Evolutionary conservation across 495 filamentous ascomycete genomes (phyloP).

Genomic region (Lasiosphaeria miniovina): DNA sequence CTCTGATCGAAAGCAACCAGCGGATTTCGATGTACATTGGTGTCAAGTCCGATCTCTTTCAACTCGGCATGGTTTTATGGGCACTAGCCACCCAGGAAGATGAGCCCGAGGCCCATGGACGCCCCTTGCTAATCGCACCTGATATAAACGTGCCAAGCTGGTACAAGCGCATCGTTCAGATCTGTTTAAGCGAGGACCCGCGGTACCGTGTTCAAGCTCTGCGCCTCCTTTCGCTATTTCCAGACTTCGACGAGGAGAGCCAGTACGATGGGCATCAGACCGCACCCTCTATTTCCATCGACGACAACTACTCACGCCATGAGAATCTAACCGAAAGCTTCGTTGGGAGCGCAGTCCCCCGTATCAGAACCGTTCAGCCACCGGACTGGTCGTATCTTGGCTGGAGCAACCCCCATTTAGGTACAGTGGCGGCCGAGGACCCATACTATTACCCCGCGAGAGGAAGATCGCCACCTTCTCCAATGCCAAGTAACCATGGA

Average conservation of each 20-base stretch:
- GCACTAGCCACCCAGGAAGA: conserved; percentile 82
- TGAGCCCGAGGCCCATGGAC: conserved; percentile 76
- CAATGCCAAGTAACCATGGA: conserved; percentile 38
- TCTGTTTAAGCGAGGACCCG: conserved; percentile 44
- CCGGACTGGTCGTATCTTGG: conserved; percentile 32
- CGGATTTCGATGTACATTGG: conserved; percentile 97
- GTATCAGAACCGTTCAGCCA: conserved; percentile 31
- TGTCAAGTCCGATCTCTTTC: conserved; percentile 93
- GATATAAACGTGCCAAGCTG: conserved; percentile 42
- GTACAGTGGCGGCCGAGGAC: conserved; percentile 26
- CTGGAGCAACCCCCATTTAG: conserved; percentile 13
- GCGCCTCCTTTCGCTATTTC: conserved; percentile 41
- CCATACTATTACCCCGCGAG: conserved; percentile 38
- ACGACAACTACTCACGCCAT: conserved; percentile 30
- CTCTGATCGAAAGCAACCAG: conserved; percentile 86
- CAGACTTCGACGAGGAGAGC: conserved; percentile 28
- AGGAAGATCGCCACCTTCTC: conserved; percentile 47
- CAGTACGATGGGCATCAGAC: conserved; percentile 19
- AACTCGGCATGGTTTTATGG: conserved; percentile 97
- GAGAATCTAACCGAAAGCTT: conserved; percentile 32
- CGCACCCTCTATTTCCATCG: conserved; percentile 30
- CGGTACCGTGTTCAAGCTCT: conserved; percentile 41
- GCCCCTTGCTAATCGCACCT: conserved; percentile 57
- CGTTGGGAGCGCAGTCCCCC: conserved; percentile 22
- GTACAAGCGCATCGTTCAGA: conserved; percentile 44